Percentiles rank a stretch among this genome's conserved stretches.
These are phyloP conservation scores for Geosmithia putterillii DNA, from an alignment of 2,329 filamentous ascomycete genomes.

Conservation along the genomic window DNA sequence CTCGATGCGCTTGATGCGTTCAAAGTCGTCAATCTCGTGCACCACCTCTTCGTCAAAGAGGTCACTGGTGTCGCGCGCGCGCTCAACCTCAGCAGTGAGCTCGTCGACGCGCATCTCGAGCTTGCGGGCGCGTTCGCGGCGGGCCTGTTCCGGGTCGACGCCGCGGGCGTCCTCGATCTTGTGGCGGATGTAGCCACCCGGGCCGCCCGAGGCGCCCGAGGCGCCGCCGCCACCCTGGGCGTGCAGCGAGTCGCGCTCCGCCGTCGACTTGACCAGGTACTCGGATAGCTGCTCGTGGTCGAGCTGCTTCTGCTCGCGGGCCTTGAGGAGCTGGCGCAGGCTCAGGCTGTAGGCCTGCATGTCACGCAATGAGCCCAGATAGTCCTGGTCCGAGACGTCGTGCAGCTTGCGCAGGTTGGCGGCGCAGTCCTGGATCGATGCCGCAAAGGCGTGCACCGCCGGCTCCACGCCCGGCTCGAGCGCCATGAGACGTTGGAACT, in stretches of 20 bases:
- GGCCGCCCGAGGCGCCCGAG: conserved; percentile 38
- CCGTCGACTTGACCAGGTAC: conserved; percentile 82
- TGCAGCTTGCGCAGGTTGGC: conserved; percentile 68
- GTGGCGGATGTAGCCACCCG: conserved; percentile 75
- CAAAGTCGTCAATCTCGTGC: conserved; percentile 85
- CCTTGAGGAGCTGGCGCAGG: conserved; percentile 78
- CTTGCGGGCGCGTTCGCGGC: conserved; percentile 77
- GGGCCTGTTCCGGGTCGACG: conserved; percentile 87
- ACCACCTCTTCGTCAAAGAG: conserved; percentile 95
- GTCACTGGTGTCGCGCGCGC: conserved; percentile 74
- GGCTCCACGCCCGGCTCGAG: conserved; percentile 80
- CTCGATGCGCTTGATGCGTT: conserved; percentile 89
- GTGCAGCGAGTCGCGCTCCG: conserved; percentile 70
- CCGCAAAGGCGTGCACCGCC: conserved; percentile 74
- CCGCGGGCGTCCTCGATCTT: conserved; percentile 96
- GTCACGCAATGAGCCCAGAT: conserved; percentile 81
- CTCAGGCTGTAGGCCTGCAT: conserved; percentile 92
- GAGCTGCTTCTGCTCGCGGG: conserved; percentile 92
- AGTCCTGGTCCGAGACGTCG: conserved; percentile 90
- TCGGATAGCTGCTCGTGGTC: conserved; percentile 94
- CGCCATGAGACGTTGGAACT: conserved; percentile 86
- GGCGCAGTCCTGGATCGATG: conserved; percentile 73
- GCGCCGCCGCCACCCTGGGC: conserved; percentile 50
- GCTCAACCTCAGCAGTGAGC: conserved; percentile 78
- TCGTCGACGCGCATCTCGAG: conserved; percentile 89